Base-by-base conservation (phyloP, 78 protist genomes). In the Tieghemostelium lacteum region DNA sequence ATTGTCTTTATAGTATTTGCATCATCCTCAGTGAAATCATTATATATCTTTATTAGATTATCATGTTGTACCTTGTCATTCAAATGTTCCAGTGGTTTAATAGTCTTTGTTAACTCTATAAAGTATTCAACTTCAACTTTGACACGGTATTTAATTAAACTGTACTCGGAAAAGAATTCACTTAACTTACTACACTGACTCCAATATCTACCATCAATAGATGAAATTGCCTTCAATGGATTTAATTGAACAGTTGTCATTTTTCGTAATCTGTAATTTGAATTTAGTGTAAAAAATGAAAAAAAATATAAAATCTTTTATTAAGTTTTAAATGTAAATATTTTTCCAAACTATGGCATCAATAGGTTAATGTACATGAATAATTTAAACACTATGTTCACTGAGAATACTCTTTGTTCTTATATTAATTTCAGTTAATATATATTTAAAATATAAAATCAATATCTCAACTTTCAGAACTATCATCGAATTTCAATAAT, bases 151-250 rank as follows among this genome's bases (percentile, higher is more conserved):
- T 78, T 75, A 33, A 92, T 92, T 49, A 85, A 85, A 28, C 75
- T 83, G 39, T 49, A 92, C 83, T 95, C 97, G 33, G 88, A 75
- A 75, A 86, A 91, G 71, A 74, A 70, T 16, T 75, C 77, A 39
- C 87, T 64, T 14, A 94, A 50, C n/a, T 7, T 16, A 26, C 45
- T 24, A 5, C 83, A 74, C 63, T 77, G 86, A 62, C 55, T 49
- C 73, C 83, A 77, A 64, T 91, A 91, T 74, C 89, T 91, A 67
- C 97, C 95, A 72, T 91, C 95, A 33, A 92, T 66, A 33, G 95
- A 92, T 74, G 92, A 78, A 29, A 92, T 73, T 34, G 92, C 92
- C 34, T 92, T 85, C 49, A 92, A 60, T 54, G 52, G 58, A 83
- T 83, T 83, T 52, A 80, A 34, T 77, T 29, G 39, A 24, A 75